Evolutionary conservation across 2,329 filamentous ascomycete genomes (phyloP).

Genomic region (Daldinia sp.): DNA sequence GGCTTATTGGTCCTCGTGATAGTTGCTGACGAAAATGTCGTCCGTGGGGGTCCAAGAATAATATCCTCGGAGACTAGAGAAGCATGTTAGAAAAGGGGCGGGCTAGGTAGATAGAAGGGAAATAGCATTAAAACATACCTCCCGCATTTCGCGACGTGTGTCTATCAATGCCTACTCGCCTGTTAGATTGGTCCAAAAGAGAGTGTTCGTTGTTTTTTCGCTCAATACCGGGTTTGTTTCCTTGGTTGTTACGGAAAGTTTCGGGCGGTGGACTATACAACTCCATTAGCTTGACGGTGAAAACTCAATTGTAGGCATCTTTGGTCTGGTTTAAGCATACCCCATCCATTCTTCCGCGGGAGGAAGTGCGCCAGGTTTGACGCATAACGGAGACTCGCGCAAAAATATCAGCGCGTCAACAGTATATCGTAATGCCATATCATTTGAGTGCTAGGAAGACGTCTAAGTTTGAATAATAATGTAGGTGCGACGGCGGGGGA

Average conservation of each 20-base stretch:
- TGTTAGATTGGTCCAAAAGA: conserved; percentile 59
- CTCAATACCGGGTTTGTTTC: conserved; percentile 54
- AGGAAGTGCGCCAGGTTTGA: conserved; percentile 80
- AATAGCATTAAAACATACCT: conserved; percentile 54
- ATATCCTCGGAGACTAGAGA: conserved; percentile 77
- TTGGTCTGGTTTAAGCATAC: conserved; percentile 59
- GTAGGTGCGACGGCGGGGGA: background rate
- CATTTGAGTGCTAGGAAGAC: conserved; percentile 37
- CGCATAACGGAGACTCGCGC: conserved; percentile 82
- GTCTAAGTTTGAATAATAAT: background rate
- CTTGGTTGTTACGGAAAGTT: conserved; percentile 53
- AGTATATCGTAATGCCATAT: conserved; percentile 73
- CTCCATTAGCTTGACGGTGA: conserved; percentile 23
- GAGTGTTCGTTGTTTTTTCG: conserved; percentile 55
- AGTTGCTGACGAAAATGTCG: conserved; percentile 81
- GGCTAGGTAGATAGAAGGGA: conserved; percentile 30
- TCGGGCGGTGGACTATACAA: conserved; percentile 55
- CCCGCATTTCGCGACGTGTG: conserved; percentile 64
- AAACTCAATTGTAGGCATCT: background rate
- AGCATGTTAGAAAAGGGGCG: conserved; percentile 44
- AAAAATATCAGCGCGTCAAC: conserved; percentile 78
- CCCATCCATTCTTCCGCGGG: conserved; percentile 97
- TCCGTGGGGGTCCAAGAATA: conserved; percentile 84
- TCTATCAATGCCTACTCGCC: conserved; percentile 61
- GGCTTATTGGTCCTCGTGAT: conserved; percentile 58